These are phyloP conservation scores for Ophiostoma piceae DNA, from an alignment of 2,329 filamentous ascomycete genomes.

Conservation along the genomic window DNA sequence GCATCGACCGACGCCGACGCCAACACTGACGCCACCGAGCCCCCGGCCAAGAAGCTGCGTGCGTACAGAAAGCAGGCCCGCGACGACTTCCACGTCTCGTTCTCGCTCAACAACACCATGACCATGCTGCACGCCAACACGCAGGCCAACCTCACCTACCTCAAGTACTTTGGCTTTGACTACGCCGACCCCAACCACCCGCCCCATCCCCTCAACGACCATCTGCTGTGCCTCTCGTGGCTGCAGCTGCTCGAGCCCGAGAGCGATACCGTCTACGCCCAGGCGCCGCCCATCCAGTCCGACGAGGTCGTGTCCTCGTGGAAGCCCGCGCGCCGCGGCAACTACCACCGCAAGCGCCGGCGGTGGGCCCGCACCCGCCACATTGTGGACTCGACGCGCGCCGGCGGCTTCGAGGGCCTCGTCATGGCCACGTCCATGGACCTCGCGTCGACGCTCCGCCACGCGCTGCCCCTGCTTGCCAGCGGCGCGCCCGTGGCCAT, in stretches of 20 bases:
- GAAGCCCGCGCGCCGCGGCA: slow-evolving; percentile 77
- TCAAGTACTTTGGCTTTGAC: slow-evolving; percentile 89
- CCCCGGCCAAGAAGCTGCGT: neutral
- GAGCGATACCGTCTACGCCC: slow-evolving; percentile 66
- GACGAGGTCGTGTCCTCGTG: slow-evolving; percentile 59
- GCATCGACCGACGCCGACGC: neutral
- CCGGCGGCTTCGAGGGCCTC: slow-evolving; percentile 76
- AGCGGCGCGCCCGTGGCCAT: slow-evolving; percentile 82
- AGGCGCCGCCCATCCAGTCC: slow-evolving; percentile 55
- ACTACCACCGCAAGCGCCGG: slow-evolving; percentile 82
- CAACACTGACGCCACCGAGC: neutral
- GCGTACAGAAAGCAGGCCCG: slow-evolving; percentile 28
- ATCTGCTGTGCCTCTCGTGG: slow-evolving; percentile 84
- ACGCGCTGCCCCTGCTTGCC: slow-evolving; percentile 71
- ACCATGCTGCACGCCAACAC: slow-evolving; percentile 76
- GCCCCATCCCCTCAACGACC: slow-evolving; percentile 72
- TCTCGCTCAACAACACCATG: slow-evolving; percentile 65
- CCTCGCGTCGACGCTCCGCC: slow-evolving; percentile 65
- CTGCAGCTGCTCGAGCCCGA: slow-evolving; percentile 78
- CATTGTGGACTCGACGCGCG: slow-evolving; percentile 68
- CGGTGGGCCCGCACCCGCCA: slow-evolving; percentile 69
- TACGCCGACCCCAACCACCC: slow-evolving; percentile 57
- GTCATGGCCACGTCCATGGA: slow-evolving; percentile 81
- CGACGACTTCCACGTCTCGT: slow-evolving; percentile 58
- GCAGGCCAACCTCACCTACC: slow-evolving; percentile 79